Evolutionary conservation across 1,284 basidiomycete genomes (phyloP).

Genomic region (Fomitopsis betulina): DNA sequence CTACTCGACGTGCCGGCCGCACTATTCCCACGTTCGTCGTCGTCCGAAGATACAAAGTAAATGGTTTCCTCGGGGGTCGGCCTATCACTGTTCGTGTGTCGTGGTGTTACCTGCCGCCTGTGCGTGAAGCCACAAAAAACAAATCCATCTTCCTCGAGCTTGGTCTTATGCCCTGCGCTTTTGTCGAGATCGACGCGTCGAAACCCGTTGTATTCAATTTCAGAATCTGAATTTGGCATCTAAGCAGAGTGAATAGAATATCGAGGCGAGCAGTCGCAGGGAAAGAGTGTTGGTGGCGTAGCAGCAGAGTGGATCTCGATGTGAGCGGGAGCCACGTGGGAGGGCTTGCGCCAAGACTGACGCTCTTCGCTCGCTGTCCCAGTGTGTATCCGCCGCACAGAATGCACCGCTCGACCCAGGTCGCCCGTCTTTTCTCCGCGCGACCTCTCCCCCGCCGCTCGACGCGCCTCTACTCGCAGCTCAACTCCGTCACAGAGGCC

Average conservation of each 20-base stretch:
- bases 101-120: neutral
- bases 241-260: too few species aligned
- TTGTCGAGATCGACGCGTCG: neutral
- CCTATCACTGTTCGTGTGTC: too few species aligned
- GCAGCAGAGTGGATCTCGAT: constrained; percentile 3
- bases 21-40: neutral
- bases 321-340: neutral
- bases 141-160: constrained; percentile 8
- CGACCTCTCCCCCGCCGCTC: constrained; percentile 10
- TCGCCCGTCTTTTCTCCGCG: constrained; percentile 16
- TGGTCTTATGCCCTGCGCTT: neutral
- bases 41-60: neutral
- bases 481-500: constrained; percentile 44
- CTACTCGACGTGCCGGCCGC: neutral
- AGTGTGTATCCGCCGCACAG: neutral
- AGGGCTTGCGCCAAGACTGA: neutral
- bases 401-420: constrained; percentile 20
- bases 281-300: neutral
- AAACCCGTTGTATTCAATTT: neutral
- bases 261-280: too few species aligned
- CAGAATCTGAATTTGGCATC: neutral
- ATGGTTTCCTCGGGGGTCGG: neutral
- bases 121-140: constrained; percentile 5
- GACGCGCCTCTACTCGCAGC: constrained; percentile 18
- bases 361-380: neutral